Percentiles rank a stretch among this genome's conserved stretches.
phyloP scores from a whole-genome alignment of 2,329 filamentous ascomycete genomes.

The Xylariales sp. region DNA sequence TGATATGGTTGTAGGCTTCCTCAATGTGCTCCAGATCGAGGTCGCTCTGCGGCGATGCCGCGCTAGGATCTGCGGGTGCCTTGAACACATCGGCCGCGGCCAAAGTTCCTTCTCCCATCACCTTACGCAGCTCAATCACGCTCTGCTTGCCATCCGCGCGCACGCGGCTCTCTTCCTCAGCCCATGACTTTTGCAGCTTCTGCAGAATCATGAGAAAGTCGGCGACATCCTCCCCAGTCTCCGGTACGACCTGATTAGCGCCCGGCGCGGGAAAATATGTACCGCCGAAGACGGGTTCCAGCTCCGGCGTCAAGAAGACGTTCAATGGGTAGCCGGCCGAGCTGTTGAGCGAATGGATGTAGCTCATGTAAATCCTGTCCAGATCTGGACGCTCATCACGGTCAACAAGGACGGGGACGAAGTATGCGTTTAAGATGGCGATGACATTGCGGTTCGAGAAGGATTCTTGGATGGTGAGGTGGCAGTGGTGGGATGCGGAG shows the following conservation, averaged over 20 bases:
- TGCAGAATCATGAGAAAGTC: constrained; percentile 79
- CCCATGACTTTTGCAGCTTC: constrained; percentile 74
- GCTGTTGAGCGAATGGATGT: constrained; percentile 87
- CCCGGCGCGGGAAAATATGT: constrained; percentile 91
- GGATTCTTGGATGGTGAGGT: constrained; percentile 89
- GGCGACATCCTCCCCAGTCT: constrained; percentile 56
- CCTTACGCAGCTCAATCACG: constrained; percentile 74
- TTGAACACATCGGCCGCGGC: constrained; percentile 28
- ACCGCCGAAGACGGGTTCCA: constrained; percentile 92
- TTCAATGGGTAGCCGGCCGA: constrained; percentile 93
- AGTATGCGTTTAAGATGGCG: constrained; percentile 75
- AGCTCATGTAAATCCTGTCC: constrained; percentile 97
- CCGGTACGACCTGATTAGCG: constrained; percentile 39
- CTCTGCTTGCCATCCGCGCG: constrained; percentile 81
- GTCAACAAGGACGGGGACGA: constrained; percentile 90
- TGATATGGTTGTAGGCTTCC: constrained; percentile 80
- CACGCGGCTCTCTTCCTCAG: constrained; percentile 77
- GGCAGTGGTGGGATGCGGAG: constrained; percentile 86
- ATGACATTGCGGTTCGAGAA: constrained; percentile 83
- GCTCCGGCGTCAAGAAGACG: constrained; percentile 89
- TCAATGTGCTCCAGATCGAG: constrained; percentile 88
- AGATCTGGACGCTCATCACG: constrained; percentile 91
- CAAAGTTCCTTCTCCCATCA: constrained; percentile 82
- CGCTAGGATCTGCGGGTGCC: constrained; percentile 2
- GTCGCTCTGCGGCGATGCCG: constrained; percentile 12